Evolutionary conservation across 345 rosid species (phyloP), one percentile per base, ranked within the genome.

Genomic region (Eucalyptus sp.): DNA sequence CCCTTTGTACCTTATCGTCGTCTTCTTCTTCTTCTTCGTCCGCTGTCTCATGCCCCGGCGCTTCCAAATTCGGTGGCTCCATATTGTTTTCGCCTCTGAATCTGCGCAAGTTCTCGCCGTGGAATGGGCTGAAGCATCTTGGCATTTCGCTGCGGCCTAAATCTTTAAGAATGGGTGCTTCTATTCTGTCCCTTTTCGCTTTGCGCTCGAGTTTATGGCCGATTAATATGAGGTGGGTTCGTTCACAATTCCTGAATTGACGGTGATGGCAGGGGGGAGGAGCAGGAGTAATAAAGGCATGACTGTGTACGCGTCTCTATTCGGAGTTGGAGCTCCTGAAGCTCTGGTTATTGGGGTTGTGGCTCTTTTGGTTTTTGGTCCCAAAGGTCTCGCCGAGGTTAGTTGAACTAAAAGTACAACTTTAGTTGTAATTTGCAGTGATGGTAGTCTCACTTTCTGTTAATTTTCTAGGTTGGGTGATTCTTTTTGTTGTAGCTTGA

Each of bases 311-410:
- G 99, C 99, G 88, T 98, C 99, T 87, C 91, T 98, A 50, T 97
- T 98, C 89, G 99, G 99, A 15, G 99, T 98, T 91, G 99, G 99
- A 90, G 99, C 99, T 93, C 99, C 99, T 84, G 99, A 97, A 92
- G 99, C 97, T 93, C 84, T 98, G 93, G 99, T 98, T 87, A 97
- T 98, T 93, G 99, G 99, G 43, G 99, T 95, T 86, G 99, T 98
- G 89, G 99, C 99, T 91, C 93, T 98, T 92, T 92, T 98, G 92
- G 99, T 97, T 90, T 98, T 98, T 91, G 99, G 99, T 88, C 99
- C 99, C 90, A 98, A 98, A 94, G 99, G 98, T 85, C 96, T 97
- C 62, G 99, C 99, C 86, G 99, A 98, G 98, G 99, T 98, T 84
- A 80, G 94, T 93, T 11, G 64, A 27, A 51, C 43, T 86, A 27